Evolutionary conservation across 2,329 filamentous ascomycete genomes (phyloP).

Genomic region (Lasiodiplodia citricola): DNA sequence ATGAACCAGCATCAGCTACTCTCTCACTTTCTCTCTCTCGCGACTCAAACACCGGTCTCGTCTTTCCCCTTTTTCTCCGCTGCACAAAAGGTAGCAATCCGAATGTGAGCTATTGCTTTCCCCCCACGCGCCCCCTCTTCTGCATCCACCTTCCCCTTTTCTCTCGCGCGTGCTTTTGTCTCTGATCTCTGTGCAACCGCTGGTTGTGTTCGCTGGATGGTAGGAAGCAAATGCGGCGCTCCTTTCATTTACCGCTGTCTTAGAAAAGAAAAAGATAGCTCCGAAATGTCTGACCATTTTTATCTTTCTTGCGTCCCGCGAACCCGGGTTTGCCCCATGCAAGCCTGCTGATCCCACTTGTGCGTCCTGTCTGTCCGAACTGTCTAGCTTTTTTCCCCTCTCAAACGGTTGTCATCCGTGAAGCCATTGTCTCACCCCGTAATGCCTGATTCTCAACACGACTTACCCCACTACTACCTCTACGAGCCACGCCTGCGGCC

Average conservation of each 20-base stretch:
- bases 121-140: background rate
- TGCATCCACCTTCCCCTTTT: background rate
- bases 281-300: background rate
- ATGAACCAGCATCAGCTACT: background rate
- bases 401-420: background rate
- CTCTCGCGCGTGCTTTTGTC: background rate
- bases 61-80: background rate
- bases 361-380: background rate
- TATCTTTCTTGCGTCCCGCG: constrained; percentile 1
- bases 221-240: background rate
- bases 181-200: background rate
- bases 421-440: background rate
- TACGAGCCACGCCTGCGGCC: background rate
- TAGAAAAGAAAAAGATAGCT: background rate
- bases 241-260: constrained; percentile 25
- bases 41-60: background rate
- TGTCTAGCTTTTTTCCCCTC: background rate
- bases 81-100: too few species aligned
- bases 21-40: too few species aligned
- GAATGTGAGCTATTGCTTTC: constrained; percentile 5
- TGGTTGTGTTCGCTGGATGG: background rate
- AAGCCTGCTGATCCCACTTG: background rate
- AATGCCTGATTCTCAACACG: background rate
- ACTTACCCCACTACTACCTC: background rate
- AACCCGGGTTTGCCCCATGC: background rate